Percentiles rank a stretch among this genome's conserved stretches.
Conservation (phyloP, 1,284 basidiomycete species). For the Leucoagaricus sp. region DNA sequence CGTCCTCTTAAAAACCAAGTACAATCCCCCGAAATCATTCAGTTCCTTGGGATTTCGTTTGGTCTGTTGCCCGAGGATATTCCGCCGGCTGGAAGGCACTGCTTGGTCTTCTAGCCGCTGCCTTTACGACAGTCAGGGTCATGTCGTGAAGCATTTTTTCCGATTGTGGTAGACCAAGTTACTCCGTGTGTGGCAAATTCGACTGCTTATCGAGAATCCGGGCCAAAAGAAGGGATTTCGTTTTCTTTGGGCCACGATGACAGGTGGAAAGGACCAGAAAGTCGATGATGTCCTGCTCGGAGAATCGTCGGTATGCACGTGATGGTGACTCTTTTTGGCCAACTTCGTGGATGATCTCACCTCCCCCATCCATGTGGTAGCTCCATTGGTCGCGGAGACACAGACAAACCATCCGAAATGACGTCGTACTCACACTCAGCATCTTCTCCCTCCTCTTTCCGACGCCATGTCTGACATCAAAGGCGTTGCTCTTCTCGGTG, state of each 20-base stretch:
- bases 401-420: neutral
- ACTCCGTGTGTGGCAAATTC: slow-evolving; percentile 26
- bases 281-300: slow-evolving; percentile 13
- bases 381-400: slow-evolving; percentile 7
- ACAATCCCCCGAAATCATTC: slow-evolving; percentile 39
- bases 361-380: slow-evolving; percentile 1
- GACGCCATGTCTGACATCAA: slow-evolving; percentile 28
- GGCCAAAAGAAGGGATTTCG: slow-evolving; percentile 6
- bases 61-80: slow-evolving; percentile 35
- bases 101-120: slow-evolving; percentile 19
- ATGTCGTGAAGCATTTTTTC: slow-evolving; percentile 20
- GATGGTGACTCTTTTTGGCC: neutral
- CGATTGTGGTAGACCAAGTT: too few species aligned
- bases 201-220: slow-evolving; percentile 7
- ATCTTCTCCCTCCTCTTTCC: slow-evolving; percentile 9
- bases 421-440: too few species aligned
- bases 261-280: neutral
- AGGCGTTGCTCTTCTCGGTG: slow-evolving; percentile 69
- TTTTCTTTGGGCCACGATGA: neutral
- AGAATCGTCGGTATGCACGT: slow-evolving; percentile 19
- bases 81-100: slow-evolving; percentile 29
- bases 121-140: slow-evolving; percentile 18
- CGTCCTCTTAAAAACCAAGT: slow-evolving; percentile 37
- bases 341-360: slow-evolving; percentile 5
- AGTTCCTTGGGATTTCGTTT: slow-evolving; percentile 38